Evolutionary conservation across 495 filamentous ascomycete genomes (phyloP), one percentile per base, ranked within the genome.

Genomic region (Beverwykella pulmonaria): DNA sequence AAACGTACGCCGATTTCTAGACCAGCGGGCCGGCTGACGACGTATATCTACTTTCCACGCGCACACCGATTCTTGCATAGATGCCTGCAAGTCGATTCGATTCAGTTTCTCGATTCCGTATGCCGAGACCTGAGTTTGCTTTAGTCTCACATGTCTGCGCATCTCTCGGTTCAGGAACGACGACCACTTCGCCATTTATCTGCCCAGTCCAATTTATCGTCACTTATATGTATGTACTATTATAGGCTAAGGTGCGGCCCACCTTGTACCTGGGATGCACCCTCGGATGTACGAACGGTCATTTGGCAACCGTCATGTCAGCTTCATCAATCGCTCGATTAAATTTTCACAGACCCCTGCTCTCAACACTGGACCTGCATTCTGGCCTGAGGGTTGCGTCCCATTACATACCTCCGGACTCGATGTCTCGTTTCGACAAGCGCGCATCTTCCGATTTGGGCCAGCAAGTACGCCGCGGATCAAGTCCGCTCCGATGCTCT

Each of bases 1-100:
- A 66, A 66, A 66, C 63, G 25, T 54, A 59, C 53, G 53, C 23
- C 19, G 41, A 47, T 41, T 48, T 58, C 53, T 53, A 53, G 46
- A 27, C 17, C 55, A 1, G 30, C 48, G 55, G 55, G 32, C 63
- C 47, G 49, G 55, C 63, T 66, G 46, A 66, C 63, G 48, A 49
- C 34, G 20, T 17, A 26, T 32, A 17, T 65, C 53, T 59, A 59
- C 46, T 46, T 65, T 54, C 53, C 19, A 44, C 39, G 44, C 61
- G 61, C 48, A 22, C 39, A 10, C 17, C 39, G 9, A 44, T 44
- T 44, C 1, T 1, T 65, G 62, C 62, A 65, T 52, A 57, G 17
- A n/a, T 8, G 27, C n/a, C n/a, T 58, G 61, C 52, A 58, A 41
- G 20, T 26, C 23, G 61, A 10, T 44, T 44, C 39, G 8, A 44